phyloP scores from a whole-genome alignment of 2,329 filamentous ascomycete species.

The Periconia sp. region DNA sequence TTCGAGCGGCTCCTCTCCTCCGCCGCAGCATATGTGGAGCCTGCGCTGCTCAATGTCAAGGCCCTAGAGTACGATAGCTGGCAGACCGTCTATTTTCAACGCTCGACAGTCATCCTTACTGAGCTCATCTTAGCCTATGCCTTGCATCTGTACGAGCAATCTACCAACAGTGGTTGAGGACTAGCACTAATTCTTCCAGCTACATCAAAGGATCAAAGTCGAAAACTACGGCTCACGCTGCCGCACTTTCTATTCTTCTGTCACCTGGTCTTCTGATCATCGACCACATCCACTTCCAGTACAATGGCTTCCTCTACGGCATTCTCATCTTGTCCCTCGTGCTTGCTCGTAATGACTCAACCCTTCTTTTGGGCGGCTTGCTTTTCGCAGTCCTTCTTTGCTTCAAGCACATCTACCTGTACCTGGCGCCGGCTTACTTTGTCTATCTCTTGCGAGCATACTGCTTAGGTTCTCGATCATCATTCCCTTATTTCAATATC shows the following conservation, averaged over 20 bases:
- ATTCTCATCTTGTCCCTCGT: constrained; percentile 86
- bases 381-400: constrained; percentile 86
- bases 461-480: constrained; percentile 78
- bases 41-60: constrained; percentile 79
- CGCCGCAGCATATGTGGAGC: constrained; percentile 76
- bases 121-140: constrained; percentile 86
- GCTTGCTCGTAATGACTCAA: constrained; percentile 75
- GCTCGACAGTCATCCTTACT: constrained; percentile 82
- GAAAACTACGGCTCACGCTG: constrained; percentile 82
- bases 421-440: constrained; percentile 94
- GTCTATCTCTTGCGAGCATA: constrained; percentile 89
- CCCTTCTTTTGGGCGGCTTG: constrained; percentile 78
- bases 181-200: constrained; percentile 55
- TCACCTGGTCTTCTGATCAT: constrained; percentile 95
- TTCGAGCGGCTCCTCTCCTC: constrained; percentile 95
- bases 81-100: constrained; percentile 93
- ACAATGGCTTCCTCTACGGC: constrained; percentile 97
- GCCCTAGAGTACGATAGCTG: constrained; percentile 88
- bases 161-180: too few relatives aligned
- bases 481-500: constrained; percentile 71
- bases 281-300: constrained; percentile 98
- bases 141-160: constrained; percentile 69
- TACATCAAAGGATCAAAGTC: constrained; percentile 77
- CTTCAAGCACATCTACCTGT: constrained; percentile 98
- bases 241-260: constrained; percentile 85